Conservation (phyloP, 768 basidiomycete genomes). For the Rhodosporidiobolus sp. region DNA sequence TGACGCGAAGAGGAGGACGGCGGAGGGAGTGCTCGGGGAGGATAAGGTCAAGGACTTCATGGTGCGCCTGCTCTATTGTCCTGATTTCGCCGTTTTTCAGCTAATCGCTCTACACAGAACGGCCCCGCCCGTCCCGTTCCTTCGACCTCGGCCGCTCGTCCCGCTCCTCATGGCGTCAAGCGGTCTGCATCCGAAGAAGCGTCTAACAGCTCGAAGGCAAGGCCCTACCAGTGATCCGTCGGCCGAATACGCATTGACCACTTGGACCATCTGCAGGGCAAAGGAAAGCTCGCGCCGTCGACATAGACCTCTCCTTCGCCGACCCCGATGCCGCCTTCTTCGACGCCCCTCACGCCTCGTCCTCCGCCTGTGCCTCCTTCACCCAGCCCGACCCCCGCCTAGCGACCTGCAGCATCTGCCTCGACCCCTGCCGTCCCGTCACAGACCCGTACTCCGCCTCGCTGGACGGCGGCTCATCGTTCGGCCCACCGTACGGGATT, state of each 20-base stretch:
- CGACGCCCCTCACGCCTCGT: background rate
- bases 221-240: too few relatives aligned
- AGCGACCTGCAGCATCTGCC: constrained; percentile 6
- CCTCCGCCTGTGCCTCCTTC: background rate
- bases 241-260: too few relatives aligned
- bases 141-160: background rate
- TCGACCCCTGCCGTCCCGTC: constrained; percentile 7
- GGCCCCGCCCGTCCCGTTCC: background rate
- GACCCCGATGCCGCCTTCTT: background rate
- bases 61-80: background rate
- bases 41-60: background rate
- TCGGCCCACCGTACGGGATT: background rate
- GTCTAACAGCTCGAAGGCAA: background rate
- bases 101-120: background rate
- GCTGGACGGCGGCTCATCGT: background rate
- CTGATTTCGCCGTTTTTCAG: background rate
- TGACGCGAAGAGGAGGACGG: background rate
- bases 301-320: background rate
- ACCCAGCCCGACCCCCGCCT: background rate
- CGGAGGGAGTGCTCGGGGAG: constrained; percentile 5
- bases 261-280: too few relatives aligned
- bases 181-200: background rate
- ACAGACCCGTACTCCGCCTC: constrained; percentile 6
- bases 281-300: constrained; percentile 4
- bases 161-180: background rate